A percentile compares a stretch with the other conserved stretches of the same genome.
Conservation (phyloP, 768 basidiomycete species). For the Gymnopilus junonius region DNA sequence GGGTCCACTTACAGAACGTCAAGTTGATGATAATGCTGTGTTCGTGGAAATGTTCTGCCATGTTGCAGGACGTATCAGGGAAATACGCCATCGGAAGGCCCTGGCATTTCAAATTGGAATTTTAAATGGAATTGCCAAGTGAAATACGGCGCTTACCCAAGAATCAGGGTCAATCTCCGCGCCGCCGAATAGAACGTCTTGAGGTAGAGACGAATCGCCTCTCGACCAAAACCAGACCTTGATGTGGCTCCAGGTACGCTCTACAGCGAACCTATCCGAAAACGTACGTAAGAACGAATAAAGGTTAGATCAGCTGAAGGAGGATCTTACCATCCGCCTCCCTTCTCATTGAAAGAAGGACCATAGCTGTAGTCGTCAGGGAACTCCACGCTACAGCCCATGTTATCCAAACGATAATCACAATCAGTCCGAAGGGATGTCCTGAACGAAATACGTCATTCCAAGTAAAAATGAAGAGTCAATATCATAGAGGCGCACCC, state of each 20-base stretch:
- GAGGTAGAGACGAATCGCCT: constrained; percentile 48
- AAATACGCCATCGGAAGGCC: constrained; percentile 63
- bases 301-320: background rate
- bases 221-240: constrained; percentile 79
- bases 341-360: constrained; percentile 56
- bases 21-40: constrained; percentile 70
- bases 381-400: constrained; percentile 35
- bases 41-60: constrained; percentile 54
- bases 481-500: constrained; percentile 42
- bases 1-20: constrained; percentile 37
- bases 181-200: constrained; percentile 47
- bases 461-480: background rate
- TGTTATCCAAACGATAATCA: constrained; percentile 26
- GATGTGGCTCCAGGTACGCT: constrained; percentile 57
- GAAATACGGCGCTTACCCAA: constrained; percentile 49
- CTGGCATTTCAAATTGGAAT: constrained; percentile 29
- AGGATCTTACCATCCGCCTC: constrained; percentile 58
- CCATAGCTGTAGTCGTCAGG: constrained; percentile 52
- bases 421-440: constrained; percentile 27
- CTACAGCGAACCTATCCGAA: constrained; percentile 59
- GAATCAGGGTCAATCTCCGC: constrained; percentile 45
- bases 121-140: background rate
- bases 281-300: background rate
- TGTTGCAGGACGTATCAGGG: constrained; percentile 62
- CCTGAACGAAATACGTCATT: constrained; percentile 24